A percentile compares a stretch with the other conserved stretches of the same genome.
phyloP scores from a whole-genome alignment of 306 rosid species.

The Ziziphus jujuba region DNA sequence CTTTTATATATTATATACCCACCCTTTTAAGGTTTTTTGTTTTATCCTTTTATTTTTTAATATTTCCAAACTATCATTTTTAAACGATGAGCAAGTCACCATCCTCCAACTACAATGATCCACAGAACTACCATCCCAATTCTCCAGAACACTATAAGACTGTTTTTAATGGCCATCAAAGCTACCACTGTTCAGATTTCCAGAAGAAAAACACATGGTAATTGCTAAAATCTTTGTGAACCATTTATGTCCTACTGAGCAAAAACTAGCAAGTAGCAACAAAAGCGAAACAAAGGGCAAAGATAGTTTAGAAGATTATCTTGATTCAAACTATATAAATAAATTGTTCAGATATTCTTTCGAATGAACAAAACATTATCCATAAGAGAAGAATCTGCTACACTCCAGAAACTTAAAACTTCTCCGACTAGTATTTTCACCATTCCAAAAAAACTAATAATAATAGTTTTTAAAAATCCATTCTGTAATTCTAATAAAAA shows the following conservation, averaged over 20 bases:
- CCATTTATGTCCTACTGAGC: background rate
- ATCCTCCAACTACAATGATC: constrained; percentile 99
- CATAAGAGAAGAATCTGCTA: background rate
- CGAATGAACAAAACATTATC: constrained; percentile 1
- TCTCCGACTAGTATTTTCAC: no score
- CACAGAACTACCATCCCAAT: constrained; percentile 90
- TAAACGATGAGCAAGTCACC: constrained; percentile 82
- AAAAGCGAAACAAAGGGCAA: background rate
- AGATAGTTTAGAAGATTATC: background rate
- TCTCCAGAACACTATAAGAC: constrained; percentile 76
- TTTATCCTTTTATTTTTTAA: no score
- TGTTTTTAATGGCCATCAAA: constrained; percentile 75
- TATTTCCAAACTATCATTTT: no score
- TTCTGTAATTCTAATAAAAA: constrained; percentile 3
- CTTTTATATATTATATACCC: no score
- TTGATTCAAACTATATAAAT: background rate
- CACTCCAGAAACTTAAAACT: background rate
- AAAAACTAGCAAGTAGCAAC: background rate
- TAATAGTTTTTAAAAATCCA: background rate
- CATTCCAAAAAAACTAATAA: background rate
- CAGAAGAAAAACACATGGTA: background rate
- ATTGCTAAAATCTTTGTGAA: background rate
- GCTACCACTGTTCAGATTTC: constrained; percentile 67
- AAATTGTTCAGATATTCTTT: background rate
- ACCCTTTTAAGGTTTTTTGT: no score